Evolutionary conservation across 1,284 basidiomycete genomes (phyloP), one percentile per base, ranked within the genome.

Genomic region (Cystobasidium slooffiae): DNA sequence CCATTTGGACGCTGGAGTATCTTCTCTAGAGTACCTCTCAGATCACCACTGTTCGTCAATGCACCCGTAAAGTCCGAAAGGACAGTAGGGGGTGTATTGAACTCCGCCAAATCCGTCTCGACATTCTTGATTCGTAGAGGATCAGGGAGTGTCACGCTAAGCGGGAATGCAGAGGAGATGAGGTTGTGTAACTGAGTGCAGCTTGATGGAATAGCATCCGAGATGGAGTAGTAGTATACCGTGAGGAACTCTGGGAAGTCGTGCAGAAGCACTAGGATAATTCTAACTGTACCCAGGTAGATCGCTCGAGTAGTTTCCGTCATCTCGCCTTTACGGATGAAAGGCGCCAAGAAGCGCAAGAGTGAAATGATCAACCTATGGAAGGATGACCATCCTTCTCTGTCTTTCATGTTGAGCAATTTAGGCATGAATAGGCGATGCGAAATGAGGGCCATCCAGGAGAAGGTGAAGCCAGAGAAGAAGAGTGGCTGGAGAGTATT

Each of bases 221-320:
- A 94, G 58, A 99, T 88, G 59, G 92, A 91, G 85, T 97, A 95
- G 84, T 97, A 96, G 82, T 97, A 94, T 84, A 96, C 93, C 82
- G 91, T 92, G 76, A 99, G 87, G 86, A 98, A 99, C 78, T 98
- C 95, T 16, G 97, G 96, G 87, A 97, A 98, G 85, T 99, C 97
- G 84, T 99, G 96, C 72, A 99, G 88, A 74, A 99, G 89, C 74
- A 99, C 93, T 64, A 99, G 88, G 67, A 98, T 87, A 58, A 99
- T 87, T 51, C 95, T 89, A 61, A 97, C 86, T 22, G 94, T 89
- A n/a, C 94, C 97, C 66, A 91, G 89, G 85, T 97, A 98, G 68
- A 99, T 87, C 78, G 92, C 91, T 68, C 92, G 88, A n/a, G 92
- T 90, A 10, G 94, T 89, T 31, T 89, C 86, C 76, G 68, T 68